Percentiles rank a stretch among this genome's conserved stretches.
Conservation (phyloP, 2,329 filamentous ascomycete genomes). For the Fonsecaea pedrosoi region DNA sequence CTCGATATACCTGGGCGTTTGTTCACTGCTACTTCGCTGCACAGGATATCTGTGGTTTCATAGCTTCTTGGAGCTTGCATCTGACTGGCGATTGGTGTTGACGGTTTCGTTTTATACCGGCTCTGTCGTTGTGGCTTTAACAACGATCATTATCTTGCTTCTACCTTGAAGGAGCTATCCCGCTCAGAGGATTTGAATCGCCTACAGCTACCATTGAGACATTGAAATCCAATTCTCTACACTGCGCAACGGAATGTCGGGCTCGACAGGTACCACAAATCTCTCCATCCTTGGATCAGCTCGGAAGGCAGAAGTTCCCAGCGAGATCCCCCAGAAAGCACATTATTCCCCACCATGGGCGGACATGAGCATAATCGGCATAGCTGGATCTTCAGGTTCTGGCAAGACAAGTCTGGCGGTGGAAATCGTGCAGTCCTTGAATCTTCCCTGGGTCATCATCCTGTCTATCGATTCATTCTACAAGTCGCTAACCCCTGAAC, state of each 20-base stretch:
- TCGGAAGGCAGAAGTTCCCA: conserved; percentile 14
- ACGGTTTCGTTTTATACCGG: not conserved
- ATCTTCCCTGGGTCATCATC: conserved; percentile 97
- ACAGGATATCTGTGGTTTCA: not conserved
- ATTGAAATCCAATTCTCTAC: not conserved
- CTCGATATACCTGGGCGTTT: not conserved
- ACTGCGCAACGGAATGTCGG: conserved; percentile 2
- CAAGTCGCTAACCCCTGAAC: conserved; percentile 80
- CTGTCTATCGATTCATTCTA: conserved; percentile 99
- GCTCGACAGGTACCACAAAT: conserved; percentile 6
- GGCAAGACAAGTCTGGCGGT: conserved; percentile 93
- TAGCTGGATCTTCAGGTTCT: conserved; percentile 93
- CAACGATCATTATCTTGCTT: not conserved
- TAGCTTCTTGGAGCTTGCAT: not conserved
- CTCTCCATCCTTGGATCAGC: conserved; percentile 23
- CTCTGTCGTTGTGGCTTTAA: not conserved
- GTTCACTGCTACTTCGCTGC: not conserved
- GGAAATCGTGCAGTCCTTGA: conserved; percentile 86
- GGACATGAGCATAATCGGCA: conserved; percentile 93
- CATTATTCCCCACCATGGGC: conserved; percentile 96
- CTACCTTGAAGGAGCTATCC: not conserved
- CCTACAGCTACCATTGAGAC: not conserved
- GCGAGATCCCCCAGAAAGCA: conserved; percentile 50
- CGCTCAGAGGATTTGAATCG: not conserved
- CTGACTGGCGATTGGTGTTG: conserved; percentile 8